phyloP scores from a whole-genome alignment of 257 asterid genomes.

The Cynanchum wilfordii region DNA sequence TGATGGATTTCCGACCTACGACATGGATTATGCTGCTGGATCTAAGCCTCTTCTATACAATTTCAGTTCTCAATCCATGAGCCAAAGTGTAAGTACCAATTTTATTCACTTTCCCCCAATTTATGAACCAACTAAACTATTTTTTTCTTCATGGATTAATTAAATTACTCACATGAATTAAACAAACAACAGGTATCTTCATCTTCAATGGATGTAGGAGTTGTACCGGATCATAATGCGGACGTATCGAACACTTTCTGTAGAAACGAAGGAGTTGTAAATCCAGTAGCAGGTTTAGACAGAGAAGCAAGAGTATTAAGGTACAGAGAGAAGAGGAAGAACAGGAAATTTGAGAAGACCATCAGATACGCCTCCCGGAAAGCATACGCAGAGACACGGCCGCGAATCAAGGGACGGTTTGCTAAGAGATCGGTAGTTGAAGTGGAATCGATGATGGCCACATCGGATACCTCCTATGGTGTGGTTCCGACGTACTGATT shows the following conservation, averaged over 20 bases:
- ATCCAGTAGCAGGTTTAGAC: constrained; percentile 43
- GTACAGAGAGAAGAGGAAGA: constrained; percentile 79
- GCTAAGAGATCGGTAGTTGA: constrained; percentile 65
- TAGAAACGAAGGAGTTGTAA: constrained; percentile 32
- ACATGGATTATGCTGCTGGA: constrained; percentile 44
- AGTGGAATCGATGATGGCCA: constrained; percentile 33
- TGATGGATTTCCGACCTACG: constrained; percentile 69
- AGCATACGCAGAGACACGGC: constrained; percentile 84
- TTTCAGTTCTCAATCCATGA: constrained; percentile 72
- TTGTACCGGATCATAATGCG: constrained; percentile 56
- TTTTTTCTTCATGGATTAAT: no score
- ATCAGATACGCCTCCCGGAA: constrained; percentile 79
- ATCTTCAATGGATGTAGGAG: constrained; percentile 66
- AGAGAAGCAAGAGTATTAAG: constrained; percentile 69
- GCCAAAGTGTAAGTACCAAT: constrained; percentile 64
- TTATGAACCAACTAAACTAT: no score
- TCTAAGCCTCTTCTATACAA: constrained; percentile 66
- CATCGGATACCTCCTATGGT: constrained; percentile 40
- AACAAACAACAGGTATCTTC: constrained; percentile 49
- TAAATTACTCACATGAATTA: no score
- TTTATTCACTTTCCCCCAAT: neutral
- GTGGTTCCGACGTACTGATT: constrained; percentile 49
- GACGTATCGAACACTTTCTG: constrained; percentile 36
- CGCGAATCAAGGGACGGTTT: constrained; percentile 73
- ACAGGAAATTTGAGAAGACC: constrained; percentile 66